phyloP scores from a whole-genome alignment of 441 rosid species.

The Macaranga tanarius region DNA sequence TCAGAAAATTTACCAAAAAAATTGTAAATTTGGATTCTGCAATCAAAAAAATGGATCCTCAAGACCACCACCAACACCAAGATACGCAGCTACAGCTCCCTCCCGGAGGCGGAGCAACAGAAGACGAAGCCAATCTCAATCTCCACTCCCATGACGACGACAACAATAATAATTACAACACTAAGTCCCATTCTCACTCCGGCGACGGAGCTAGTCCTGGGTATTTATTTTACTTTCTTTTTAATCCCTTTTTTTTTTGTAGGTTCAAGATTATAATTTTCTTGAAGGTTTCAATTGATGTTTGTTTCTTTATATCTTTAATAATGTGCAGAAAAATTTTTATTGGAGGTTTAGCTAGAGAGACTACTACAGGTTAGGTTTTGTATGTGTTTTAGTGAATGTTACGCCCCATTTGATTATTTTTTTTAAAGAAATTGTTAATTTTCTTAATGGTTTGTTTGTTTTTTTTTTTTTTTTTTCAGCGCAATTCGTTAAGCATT shows the following conservation, averaged over 20 bases:
- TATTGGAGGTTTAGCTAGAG: slow-evolving; percentile 92
- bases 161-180: slow-evolving; percentile 32
- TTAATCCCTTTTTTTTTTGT: not conserved
- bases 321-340: slow-evolving; percentile 71
- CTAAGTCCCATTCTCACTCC: slow-evolving; percentile 54
- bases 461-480: slow-evolving; percentile 29
- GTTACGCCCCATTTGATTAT: not conserved
- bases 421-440: not conserved
- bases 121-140: slow-evolving; percentile 27
- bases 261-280: no score
- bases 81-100: slow-evolving; percentile 26
- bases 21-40: not conserved
- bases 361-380: slow-evolving; percentile 81
- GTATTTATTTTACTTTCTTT: slow-evolving; percentile 29
- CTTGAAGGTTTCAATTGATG: not conserved
- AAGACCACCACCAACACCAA: slow-evolving; percentile 20
- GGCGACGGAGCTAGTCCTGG: slow-evolving; percentile 78
- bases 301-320: no score
- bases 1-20: not conserved
- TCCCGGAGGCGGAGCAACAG: slow-evolving; percentile 30
- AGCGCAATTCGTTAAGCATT: slow-evolving; percentile 85
- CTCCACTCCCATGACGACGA: slow-evolving; percentile 37
- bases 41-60: slow-evolving; percentile 45
- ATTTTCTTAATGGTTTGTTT: not conserved
- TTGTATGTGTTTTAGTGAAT: not conserved